Base-by-base conservation (phyloP, 371 early-diverging fungal species). In the Mortierella sp. region DNA sequence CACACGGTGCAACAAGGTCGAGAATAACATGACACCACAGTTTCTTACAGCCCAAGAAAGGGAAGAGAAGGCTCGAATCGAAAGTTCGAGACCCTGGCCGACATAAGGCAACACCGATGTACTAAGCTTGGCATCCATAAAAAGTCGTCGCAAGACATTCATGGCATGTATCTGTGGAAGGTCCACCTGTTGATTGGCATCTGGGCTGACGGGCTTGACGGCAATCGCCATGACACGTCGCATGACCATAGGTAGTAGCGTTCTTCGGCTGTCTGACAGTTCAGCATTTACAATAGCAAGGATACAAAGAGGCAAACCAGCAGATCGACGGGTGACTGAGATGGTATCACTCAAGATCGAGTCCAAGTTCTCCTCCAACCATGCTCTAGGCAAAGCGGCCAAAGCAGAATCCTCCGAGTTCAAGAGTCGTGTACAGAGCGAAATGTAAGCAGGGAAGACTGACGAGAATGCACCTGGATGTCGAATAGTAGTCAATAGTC, bases 391-490 rank as follows among this genome's bases (percentile, higher is more conserved):
- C 4, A 94, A 76, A 11, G 84, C 81, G 11, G 86, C 77, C 16
- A 92, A 72, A 0, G 75, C 67, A 1, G 84, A 45, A 43, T 86
- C 87, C 12, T 84, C 61, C 1, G 93, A 93, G 26, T 83, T 84
- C 52, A 93, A 75, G 47, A 97, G 84, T 47, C 90, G 83, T 5
- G 89, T 85, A 71, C 95, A 95, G 5, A 97, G 83, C 0, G 84
- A 81, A 5, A 92, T 88, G 68, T 96, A 96, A 28, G 92, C 93
- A 16, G 94, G 92, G 76, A 94, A 92, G 0, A 96, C 95, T 1
- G 96, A 93, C 0, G 95, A 92, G 75, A 97, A 97, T 2, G 97
- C 97, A 32, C 98, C 98, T 40, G 94, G 92, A 68, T 97, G 98
- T 22, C 98, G 89, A 40, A 97, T 92, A n/a, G 90, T 87, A 1